Conservation (phyloP, 2,329 filamentous ascomycete genomes). For the Aspergillus sp. region DNA sequence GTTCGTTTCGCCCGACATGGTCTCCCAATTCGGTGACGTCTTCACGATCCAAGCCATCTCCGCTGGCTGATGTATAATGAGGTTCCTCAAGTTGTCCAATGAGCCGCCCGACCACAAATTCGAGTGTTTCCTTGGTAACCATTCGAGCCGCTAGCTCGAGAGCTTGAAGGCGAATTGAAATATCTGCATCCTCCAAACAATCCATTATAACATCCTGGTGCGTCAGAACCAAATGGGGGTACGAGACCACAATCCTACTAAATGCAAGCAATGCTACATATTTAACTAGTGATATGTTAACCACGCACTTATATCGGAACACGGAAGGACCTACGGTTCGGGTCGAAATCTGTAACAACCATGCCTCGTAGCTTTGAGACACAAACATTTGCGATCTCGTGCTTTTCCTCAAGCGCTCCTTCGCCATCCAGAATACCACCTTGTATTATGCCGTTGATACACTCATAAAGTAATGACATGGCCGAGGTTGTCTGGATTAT, state of each 20-base stretch:
- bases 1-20: neutral
- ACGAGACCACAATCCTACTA: slow-evolving; percentile 87
- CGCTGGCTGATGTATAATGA: slow-evolving; percentile 52
- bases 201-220: slow-evolving; percentile 96
- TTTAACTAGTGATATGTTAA: slow-evolving; percentile 64
- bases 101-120: slow-evolving; percentile 79
- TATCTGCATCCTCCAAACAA: slow-evolving; percentile 92
- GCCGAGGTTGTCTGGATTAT: slow-evolving; percentile 93
- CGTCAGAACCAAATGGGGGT: slow-evolving; percentile 82
- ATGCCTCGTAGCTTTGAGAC: slow-evolving; percentile 91
- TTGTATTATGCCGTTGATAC: slow-evolving; percentile 97
- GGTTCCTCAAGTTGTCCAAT: slow-evolving; percentile 77
- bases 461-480: slow-evolving; percentile 98
- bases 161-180: slow-evolving; percentile 91
- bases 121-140: slow-evolving; percentile 84
- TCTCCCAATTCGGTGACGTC: slow-evolving; percentile 7
- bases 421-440: slow-evolving; percentile 86
- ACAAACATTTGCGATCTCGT: slow-evolving; percentile 89
- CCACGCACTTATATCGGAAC: neutral
- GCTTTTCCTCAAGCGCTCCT: slow-evolving; percentile 75
- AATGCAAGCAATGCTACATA: slow-evolving; percentile 95
- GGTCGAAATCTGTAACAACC: slow-evolving; percentile 89
- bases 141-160: slow-evolving; percentile 90
- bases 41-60: slow-evolving; percentile 37
- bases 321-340: slow-evolving; percentile 68